Conservation (phyloP, 352 stramenopile species). For the Pythium grandisporangium region DNA sequence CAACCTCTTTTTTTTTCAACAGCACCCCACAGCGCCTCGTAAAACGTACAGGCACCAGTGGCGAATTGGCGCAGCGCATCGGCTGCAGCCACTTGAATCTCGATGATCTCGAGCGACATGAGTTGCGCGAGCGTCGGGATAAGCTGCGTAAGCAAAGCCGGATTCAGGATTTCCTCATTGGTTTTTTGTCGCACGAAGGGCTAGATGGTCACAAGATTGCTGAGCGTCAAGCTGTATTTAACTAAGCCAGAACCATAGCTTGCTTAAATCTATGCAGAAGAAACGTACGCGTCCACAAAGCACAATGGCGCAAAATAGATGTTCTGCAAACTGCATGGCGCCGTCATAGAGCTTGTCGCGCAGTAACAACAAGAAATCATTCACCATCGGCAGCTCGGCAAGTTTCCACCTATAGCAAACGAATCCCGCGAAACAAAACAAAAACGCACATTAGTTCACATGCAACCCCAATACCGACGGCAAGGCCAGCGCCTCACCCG, state of each 20-base stretch:
- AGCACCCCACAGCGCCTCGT: neutral
- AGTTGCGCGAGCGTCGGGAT: conserved; percentile 46
- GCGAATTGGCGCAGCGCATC: conserved; percentile 52
- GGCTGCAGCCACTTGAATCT: conserved; percentile 51
- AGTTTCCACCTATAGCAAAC: conserved; percentile 49
- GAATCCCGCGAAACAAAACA: no score
- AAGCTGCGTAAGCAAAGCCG: conserved; percentile 32
- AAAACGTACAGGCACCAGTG: conserved; percentile 42
- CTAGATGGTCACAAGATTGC: conserved; percentile 14
- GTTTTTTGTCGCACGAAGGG: conserved; percentile 62
- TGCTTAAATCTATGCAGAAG: neutral
- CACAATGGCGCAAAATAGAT: conserved; percentile 27
- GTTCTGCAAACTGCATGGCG: conserved; percentile 22
- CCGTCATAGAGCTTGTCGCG: conserved; percentile 46
- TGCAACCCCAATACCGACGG: neutral
- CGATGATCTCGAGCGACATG: conserved; percentile 39
- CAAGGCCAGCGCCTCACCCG: neutral
- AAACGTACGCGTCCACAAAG: conserved; percentile 33
- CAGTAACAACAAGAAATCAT: conserved; percentile 43
- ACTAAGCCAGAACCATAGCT: neutral
- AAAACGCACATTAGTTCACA: no score
- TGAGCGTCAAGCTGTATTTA: neutral
- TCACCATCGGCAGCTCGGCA: conserved; percentile 46
- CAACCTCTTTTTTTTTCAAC: no score
- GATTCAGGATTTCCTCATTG: conserved; percentile 71